Evolutionary conservation across 495 filamentous ascomycete genomes (phyloP).

Genomic region (Aspergillus wentii): DNA sequence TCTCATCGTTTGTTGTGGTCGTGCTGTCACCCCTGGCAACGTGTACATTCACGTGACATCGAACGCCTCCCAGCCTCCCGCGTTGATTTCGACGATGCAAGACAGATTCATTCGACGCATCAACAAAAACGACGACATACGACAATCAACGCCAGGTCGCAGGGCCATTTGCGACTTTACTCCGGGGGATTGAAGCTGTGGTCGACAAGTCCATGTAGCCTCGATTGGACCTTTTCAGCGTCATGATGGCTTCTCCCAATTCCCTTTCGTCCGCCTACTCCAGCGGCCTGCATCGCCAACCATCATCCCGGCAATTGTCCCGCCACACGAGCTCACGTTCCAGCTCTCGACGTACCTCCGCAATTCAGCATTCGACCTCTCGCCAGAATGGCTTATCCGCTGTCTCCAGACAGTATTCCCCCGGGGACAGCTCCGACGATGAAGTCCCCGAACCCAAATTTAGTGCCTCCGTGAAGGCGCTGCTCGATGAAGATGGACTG

Average conservation of each 20-base stretch:
- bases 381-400: slow-evolving; percentile 15
- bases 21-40: slow-evolving; percentile 18
- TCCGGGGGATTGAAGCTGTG: slow-evolving; percentile 9
- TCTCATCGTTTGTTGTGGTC: slow-evolving; percentile 11
- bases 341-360: slow-evolving; percentile 35
- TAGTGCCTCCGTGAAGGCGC: slow-evolving; percentile 71
- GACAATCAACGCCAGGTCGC: neutral
- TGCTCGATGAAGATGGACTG: slow-evolving; percentile 61
- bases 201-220: slow-evolving; percentile 13
- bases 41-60: slow-evolving; percentile 9
- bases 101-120: slow-evolving; percentile 5
- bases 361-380: slow-evolving; percentile 15
- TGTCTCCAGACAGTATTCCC: slow-evolving; percentile 31
- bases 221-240: slow-evolving; percentile 6
- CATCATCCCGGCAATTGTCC: slow-evolving; percentile 33
- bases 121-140: slow-evolving; percentile 5
- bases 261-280: slow-evolving; percentile 33
- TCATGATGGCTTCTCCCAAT: slow-evolving; percentile 36
- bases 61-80: slow-evolving; percentile 17
- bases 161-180: neutral
- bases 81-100: slow-evolving; percentile 8
- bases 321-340: slow-evolving; percentile 38
- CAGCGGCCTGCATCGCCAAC: slow-evolving; percentile 29
- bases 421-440: slow-evolving; percentile 72
- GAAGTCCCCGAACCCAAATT: slow-evolving; percentile 70